Conservation (phyloP, 2,329 filamentous ascomycete genomes). For the Fusarium pseudoanthophilum region DNA sequence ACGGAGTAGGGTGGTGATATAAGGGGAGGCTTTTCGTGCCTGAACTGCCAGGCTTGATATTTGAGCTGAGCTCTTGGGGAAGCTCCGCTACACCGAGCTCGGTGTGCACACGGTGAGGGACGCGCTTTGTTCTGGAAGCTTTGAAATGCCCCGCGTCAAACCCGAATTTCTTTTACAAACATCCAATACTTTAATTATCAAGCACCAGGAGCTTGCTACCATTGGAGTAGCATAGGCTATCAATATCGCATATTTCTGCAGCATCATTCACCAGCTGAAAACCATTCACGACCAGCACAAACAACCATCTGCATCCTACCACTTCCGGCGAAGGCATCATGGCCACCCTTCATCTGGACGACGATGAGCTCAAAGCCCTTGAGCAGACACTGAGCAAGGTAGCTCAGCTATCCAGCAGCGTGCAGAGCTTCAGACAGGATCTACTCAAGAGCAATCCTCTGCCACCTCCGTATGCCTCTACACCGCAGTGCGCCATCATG, state of each 20-base stretch:
- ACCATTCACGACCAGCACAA: background rate
- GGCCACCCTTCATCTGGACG: slow-evolving; percentile 61
- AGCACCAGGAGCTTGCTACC: background rate
- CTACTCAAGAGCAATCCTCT: slow-evolving; percentile 72
- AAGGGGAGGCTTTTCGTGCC: background rate
- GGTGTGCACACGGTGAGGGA: slow-evolving; percentile 14
- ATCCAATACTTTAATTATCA: background rate
- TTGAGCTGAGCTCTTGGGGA: background rate
- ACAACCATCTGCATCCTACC: background rate
- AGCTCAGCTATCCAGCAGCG: slow-evolving; percentile 74
- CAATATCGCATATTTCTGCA: background rate
- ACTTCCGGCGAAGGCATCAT: slow-evolving; percentile 37
- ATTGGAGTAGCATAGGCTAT: background rate
- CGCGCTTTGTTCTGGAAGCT: slow-evolving; percentile 27
- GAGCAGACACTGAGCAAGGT: slow-evolving; percentile 77
- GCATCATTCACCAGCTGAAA: background rate
- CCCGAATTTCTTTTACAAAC: background rate
- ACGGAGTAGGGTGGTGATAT: slow-evolving; percentile 26
- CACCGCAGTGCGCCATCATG: background rate
- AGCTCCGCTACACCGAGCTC: slow-evolving; percentile 6
- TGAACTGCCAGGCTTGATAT: slow-evolving; percentile 24
- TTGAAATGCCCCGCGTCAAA: slow-evolving; percentile 24
- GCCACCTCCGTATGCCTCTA: slow-evolving; percentile 68
- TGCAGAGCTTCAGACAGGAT: slow-evolving; percentile 71
- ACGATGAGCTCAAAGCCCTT: slow-evolving; percentile 73